Evolutionary conservation across 2,329 filamentous ascomycete genomes (phyloP).

Genomic region (Colletotrichum tamarilloi): DNA sequence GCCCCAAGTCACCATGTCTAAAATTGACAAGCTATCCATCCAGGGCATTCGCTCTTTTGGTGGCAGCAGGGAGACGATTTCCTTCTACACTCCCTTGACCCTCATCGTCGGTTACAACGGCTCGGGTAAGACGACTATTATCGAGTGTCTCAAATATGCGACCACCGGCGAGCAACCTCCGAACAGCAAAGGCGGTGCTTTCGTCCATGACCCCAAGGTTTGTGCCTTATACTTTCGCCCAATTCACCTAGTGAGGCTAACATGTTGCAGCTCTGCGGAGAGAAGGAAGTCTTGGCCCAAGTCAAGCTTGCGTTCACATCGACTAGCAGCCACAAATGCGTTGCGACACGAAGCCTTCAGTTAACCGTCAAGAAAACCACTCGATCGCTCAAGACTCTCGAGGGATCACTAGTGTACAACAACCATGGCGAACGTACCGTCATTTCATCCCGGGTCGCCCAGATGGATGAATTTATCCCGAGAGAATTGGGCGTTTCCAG

Average conservation of each 20-base stretch:
- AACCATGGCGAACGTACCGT: constrained; percentile 83
- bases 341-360: constrained; percentile 85
- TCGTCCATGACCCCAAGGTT: constrained; percentile 96
- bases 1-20: constrained; percentile 67
- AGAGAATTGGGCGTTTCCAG: constrained; percentile 88
- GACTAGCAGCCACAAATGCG: constrained; percentile 81
- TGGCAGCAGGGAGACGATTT: constrained; percentile 77
- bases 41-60: constrained; percentile 88
- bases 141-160: constrained; percentile 98
- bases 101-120: constrained; percentile 98
- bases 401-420: constrained; percentile 79
- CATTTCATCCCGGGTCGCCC: constrained; percentile 82
- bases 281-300: constrained; percentile 90
- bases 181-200: constrained; percentile 90
- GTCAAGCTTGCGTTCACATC: constrained; percentile 90
- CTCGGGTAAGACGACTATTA: constrained; percentile 98
- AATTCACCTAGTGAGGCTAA: not conserved
- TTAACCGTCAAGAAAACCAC: constrained; percentile 86
- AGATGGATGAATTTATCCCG: constrained; percentile 87
- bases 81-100: constrained; percentile 91
- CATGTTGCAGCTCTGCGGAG: constrained; percentile 72
- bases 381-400: constrained; percentile 83
- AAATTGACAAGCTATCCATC: constrained; percentile 91
- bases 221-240: constrained; percentile 1
- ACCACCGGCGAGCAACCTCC: constrained; percentile 94